These are phyloP conservation scores for Scheffersomyces coipomensis DNA, from an alignment of 805 yeast species.

Conservation along the genomic window DNA sequence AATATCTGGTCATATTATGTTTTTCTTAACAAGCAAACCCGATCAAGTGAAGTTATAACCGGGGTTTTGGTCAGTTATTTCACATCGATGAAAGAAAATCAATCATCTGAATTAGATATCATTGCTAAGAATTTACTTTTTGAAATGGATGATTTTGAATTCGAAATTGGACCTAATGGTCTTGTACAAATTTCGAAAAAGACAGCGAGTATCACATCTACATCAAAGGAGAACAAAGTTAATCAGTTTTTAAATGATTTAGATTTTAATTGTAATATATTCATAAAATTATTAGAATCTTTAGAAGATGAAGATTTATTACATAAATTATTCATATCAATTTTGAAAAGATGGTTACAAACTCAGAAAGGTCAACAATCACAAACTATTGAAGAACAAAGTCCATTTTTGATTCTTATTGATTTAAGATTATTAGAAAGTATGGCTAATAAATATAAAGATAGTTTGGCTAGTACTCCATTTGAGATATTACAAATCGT, in stretches of 20 bases:
- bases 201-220: conserved; percentile 1
- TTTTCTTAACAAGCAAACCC: conserved; percentile 27
- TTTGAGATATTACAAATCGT: conserved; percentile 50
- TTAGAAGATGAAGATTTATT: conserved; percentile 45
- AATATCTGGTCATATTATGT: conserved; percentile 46
- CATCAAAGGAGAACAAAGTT: conserved; percentile 23
- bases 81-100: conserved; percentile 13
- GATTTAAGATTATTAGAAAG: conserved; percentile 66
- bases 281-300: conserved; percentile 45
- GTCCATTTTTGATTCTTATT: conserved; percentile 54
- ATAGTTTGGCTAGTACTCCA: conserved; percentile 54
- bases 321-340: conserved; percentile 45
- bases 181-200: conserved; percentile 26
- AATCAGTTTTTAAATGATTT: conserved; percentile 23
- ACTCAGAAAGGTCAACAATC: not conserved
- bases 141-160: conserved; percentile 38
- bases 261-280: conserved; percentile 23
- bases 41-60: conserved; percentile 32
- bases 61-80: conserved; percentile 40
- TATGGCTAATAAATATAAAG: conserved; percentile 57
- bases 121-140: conserved; percentile 32
- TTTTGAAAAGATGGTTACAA: conserved; percentile 63
- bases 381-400: conserved; percentile 24
- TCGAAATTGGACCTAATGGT: conserved; percentile 39
- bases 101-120: conserved; percentile 22